A percentile compares a stretch with the other conserved stretches of the same genome.
Evolutionary conservation across 495 filamentous ascomycete genomes (phyloP).

Genomic region (Corynascus novoguineensis): DNA sequence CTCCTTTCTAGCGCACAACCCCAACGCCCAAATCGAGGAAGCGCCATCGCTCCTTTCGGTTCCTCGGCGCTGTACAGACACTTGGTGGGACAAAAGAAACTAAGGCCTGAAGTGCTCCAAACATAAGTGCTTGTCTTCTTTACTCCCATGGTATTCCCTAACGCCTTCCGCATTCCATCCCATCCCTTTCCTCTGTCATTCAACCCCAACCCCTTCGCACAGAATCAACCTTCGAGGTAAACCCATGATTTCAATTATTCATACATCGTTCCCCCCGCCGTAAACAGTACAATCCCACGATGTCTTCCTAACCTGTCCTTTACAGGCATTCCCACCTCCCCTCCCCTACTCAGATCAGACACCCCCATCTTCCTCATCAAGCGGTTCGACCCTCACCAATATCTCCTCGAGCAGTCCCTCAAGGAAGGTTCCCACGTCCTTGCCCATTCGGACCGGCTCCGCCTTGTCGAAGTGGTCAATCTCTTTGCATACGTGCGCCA

Average conservation of each 20-base stretch:
- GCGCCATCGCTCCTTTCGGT: too few relatives aligned
- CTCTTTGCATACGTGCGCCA: slow-evolving; percentile 71
- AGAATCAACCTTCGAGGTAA: not conserved
- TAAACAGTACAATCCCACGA: too few relatives aligned
- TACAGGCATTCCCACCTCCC: not conserved
- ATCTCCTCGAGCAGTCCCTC: slow-evolving; percentile 94
- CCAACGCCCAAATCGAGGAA: too few relatives aligned
- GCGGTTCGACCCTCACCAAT: slow-evolving; percentile 81
- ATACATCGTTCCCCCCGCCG: too few relatives aligned
- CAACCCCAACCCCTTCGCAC: not conserved
- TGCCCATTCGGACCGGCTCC: slow-evolving; percentile 85
- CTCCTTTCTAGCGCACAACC: too few relatives aligned
- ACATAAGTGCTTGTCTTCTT: not conserved
- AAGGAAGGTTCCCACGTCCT: slow-evolving; percentile 75
- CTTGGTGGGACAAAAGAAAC: not conserved
- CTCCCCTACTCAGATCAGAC: not conserved
- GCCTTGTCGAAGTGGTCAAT: slow-evolving; percentile 81
- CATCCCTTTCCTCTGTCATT: not conserved
- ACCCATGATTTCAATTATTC: too few relatives aligned
- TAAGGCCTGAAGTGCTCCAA: not conserved
- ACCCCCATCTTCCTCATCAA: slow-evolving; percentile 57
- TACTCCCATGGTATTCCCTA: not conserved
- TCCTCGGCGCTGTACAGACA: too few relatives aligned
- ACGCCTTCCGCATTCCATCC: not conserved
- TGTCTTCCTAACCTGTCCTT: too few relatives aligned